A percentile compares a stretch with the other conserved stretches of the same genome.
Conservation (phyloP, 768 basidiomycete genomes). For the Hortiboletus campestris region DNA sequence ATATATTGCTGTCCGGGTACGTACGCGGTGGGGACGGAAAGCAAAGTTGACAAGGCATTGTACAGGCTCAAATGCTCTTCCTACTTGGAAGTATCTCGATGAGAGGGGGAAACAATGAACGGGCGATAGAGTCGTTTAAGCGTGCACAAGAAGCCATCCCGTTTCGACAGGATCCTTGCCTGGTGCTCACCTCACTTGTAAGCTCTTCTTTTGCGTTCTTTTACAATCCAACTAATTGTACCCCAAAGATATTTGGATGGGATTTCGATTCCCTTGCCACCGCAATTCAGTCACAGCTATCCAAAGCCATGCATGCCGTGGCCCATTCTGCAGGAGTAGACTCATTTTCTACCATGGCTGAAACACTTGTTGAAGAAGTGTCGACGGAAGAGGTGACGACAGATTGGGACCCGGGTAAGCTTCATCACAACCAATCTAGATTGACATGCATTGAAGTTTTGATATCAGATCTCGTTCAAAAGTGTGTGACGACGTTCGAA, state of each 20-base stretch:
- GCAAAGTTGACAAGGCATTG: not conserved
- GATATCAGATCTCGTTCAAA: not conserved
- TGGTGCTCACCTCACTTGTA: not conserved
- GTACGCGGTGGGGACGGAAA: not conserved
- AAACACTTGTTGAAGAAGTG: not conserved
- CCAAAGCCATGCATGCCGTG: not conserved
- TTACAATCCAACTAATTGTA: not conserved
- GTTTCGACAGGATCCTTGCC: not conserved
- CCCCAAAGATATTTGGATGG: slow-evolving; percentile 12
- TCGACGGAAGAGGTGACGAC: not conserved
- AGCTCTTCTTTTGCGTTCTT: rapidly evolving
- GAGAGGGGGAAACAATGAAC: not conserved
- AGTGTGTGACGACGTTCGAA: not conserved
- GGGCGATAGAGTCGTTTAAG: too few species aligned
- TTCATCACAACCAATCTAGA: too few species aligned
- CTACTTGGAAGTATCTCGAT: not conserved
- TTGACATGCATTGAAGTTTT: too few species aligned
- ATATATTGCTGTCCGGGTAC: not conserved
- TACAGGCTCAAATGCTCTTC: not conserved
- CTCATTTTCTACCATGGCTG: not conserved
- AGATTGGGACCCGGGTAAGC: not conserved
- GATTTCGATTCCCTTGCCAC: slow-evolving; percentile 3
- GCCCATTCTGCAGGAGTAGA: not conserved
- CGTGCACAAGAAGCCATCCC: too few species aligned
- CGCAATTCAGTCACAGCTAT: not conserved